Conservation (phyloP, 1,284 basidiomycete genomes). For the Cutaneotrichosporon mucoides region DNA sequence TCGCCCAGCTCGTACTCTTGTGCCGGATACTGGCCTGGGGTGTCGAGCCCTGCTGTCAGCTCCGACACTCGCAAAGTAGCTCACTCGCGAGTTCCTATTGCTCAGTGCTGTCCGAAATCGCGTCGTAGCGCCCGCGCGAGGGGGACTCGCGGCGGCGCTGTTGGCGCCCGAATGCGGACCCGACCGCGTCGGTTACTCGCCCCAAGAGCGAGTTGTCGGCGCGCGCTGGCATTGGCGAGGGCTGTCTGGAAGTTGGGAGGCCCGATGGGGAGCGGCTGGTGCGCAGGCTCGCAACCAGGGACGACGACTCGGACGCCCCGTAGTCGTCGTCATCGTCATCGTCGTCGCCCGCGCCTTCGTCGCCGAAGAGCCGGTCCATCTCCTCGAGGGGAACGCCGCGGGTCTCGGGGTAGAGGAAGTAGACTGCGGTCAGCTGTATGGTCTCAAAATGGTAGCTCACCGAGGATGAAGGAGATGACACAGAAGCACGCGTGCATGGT, state of each 20-base stretch:
- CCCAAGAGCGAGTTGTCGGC: slow-evolving; percentile 36
- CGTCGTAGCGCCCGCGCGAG: slow-evolving; percentile 52
- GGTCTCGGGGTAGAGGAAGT: slow-evolving; percentile 54
- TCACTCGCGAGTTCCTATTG: slow-evolving; percentile 67
- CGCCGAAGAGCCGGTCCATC: slow-evolving; percentile 51
- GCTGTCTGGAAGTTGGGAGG: slow-evolving; percentile 31
- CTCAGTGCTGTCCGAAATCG: slow-evolving; percentile 57
- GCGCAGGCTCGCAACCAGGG: slow-evolving; percentile 50
- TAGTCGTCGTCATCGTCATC: slow-evolving; percentile 38
- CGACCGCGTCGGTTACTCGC: slow-evolving; percentile 53
- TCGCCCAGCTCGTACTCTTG: neutral
- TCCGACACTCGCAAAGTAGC: neutral
- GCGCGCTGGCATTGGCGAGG: slow-evolving; percentile 27
- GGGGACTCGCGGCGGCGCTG: slow-evolving; percentile 37
- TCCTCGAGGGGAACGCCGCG: slow-evolving; percentile 55
- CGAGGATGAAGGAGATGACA: slow-evolving; percentile 75
- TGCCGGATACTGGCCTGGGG: neutral
- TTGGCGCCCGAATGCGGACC: slow-evolving; percentile 54
- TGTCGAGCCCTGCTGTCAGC: slow-evolving; percentile 8
- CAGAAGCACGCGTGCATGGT: slow-evolving; percentile 97
- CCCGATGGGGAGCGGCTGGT: slow-evolving; percentile 34
- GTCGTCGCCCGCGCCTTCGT: slow-evolving; percentile 30
- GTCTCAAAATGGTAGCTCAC: slow-evolving; percentile 8
- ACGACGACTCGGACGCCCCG: slow-evolving; percentile 59
- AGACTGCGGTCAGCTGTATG: slow-evolving; percentile 22